Base-by-base conservation (phyloP, 106 monocot genomes). In the Dendrobium catenatum region DNA sequence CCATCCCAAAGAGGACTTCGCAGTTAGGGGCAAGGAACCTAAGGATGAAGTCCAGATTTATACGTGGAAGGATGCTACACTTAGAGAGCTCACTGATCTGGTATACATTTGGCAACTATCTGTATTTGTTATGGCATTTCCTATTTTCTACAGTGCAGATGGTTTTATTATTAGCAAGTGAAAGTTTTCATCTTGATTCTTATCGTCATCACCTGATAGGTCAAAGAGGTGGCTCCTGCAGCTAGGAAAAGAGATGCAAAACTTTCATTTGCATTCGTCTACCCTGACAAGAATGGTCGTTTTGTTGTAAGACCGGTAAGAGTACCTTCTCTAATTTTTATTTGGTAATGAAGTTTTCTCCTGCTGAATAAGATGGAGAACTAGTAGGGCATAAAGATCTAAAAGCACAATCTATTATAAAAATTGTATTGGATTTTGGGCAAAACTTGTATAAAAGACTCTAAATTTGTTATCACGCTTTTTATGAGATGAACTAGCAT, bases 31-130 rank as follows among this genome's bases (percentile, higher is more conserved):
- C 26, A 93, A 97, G 87, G 97, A 97, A 85, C 97, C 97, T 18
- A 97, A 93, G 82, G 97, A 97, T 75, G 97, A 97, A 78, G 97
- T 97, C 20, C 97, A 97, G 78, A 97, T 97, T 72, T 97, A 97
- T 84, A 94, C 97, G 77, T 94, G 97, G 97, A 97, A 91, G 85
- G 97, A 97, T 88, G 97, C 97, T 16, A 95, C 98, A 19, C 91
- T 98, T n/a, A 87, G 94, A 27, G 94, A 98, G 79, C 89, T 98
- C 9, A 95, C 98, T 72, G 98, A 95, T 83, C 88, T 98, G 78
- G 98, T 98, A 92, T 80, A 77, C 64, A 5, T 20, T 72, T 61
- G 5, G 1, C 33, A 77, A 43, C 11, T 72, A 6, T 70, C 77
- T 19, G 17, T 76, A 0, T 79, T 74, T 78, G 13, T 37, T 16